Conservation (phyloP, 179 eudicot species). For the Silene noctiflora region DNA sequence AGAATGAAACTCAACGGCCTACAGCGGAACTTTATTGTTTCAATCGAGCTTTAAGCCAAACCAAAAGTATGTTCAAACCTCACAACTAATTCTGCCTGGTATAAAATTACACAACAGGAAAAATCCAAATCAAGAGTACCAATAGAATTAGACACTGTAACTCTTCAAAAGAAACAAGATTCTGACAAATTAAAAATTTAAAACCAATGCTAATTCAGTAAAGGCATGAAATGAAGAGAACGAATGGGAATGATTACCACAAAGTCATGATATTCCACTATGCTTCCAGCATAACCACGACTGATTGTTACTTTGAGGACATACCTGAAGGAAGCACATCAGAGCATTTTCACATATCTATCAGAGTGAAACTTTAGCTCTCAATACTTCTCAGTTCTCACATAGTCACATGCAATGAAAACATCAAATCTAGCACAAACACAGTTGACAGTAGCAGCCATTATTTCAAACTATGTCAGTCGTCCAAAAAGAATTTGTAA, state of each 20-base stretch:
- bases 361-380: neutral
- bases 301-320: constrained; percentile 88
- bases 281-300: constrained; percentile 94
- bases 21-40: neutral
- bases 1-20: neutral
- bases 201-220: constrained; percentile 3
- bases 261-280: constrained; percentile 80
- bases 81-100: neutral
- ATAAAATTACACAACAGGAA: neutral
- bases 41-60: neutral
- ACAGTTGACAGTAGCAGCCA: neutral
- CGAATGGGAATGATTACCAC: constrained; percentile 45
- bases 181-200: neutral
- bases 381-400: neutral
- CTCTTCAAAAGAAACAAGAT: neutral
- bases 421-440: neutral
- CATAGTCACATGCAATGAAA: neutral
- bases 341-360: neutral
- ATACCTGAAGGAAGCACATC: constrained; percentile 54
- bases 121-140: neutral
- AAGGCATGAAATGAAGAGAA: constrained; percentile 3
- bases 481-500: neutral
- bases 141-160: neutral
- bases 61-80: constrained; percentile 4
- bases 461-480: neutral